Evolutionary conservation across 2,329 filamentous ascomycete species (phyloP).

Genomic region (Tympanopsis confertula): DNA sequence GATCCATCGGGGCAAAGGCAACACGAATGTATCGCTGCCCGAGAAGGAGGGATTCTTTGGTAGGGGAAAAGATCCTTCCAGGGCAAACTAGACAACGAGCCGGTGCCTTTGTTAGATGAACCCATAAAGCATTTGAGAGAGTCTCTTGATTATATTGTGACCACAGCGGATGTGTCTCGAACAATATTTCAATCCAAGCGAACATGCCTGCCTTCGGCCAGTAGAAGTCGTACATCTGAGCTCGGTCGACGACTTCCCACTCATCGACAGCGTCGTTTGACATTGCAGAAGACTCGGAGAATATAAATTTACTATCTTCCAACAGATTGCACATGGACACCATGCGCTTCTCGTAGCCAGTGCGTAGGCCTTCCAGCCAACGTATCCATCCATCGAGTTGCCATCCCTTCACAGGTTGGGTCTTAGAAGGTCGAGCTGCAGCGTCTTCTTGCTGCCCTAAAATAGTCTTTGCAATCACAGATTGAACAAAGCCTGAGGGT

Average conservation of each 20-base stretch:
- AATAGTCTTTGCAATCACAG: constrained; percentile 66
- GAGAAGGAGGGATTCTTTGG: background rate
- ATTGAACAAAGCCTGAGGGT: constrained; percentile 81
- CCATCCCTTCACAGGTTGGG: no score
- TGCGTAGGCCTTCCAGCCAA: constrained; percentile 77
- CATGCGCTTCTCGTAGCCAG: constrained; percentile 78
- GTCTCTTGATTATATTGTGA: background rate
- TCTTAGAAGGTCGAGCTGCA: constrained; percentile 30
- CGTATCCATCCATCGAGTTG: constrained; percentile 76
- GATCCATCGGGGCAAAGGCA: background rate
- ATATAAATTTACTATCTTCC: constrained; percentile 52
- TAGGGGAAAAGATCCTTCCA: background rate
- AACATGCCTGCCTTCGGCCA: constrained; percentile 90
- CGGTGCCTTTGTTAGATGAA: background rate
- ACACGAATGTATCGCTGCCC: background rate
- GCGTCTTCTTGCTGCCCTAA: constrained; percentile 55
- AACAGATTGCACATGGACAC: constrained; percentile 63
- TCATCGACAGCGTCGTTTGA: no score
- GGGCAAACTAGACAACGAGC: background rate
- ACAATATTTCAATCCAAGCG: constrained; percentile 66
- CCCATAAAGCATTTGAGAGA: background rate
- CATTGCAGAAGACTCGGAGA: constrained; percentile 29
- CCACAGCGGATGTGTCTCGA: constrained; percentile 63
- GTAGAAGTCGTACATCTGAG: constrained; percentile 61
- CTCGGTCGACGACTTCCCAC: constrained; percentile 68